Evolutionary conservation across 371 early-diverging fungal species (phyloP).

Genomic region (Syncephalastrum racemosum): DNA sequence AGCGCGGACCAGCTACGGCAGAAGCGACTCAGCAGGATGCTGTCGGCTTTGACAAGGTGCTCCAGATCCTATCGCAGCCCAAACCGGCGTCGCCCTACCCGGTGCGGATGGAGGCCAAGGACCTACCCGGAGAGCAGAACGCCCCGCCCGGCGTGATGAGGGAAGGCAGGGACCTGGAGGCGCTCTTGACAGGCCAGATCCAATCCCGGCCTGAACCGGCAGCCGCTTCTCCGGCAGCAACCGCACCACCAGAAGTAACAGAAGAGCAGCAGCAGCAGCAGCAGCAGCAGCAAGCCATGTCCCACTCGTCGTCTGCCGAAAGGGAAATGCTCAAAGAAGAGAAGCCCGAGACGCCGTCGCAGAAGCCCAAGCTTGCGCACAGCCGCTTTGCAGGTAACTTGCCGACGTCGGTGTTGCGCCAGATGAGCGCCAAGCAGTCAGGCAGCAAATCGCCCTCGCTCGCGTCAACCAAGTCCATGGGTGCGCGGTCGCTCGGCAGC

Average conservation of each 20-base stretch:
- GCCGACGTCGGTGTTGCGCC: slow-evolving; percentile 69
- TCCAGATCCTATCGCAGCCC: slow-evolving; percentile 62
- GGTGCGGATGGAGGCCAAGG: not conserved
- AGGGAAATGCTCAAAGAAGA: slow-evolving; percentile 8
- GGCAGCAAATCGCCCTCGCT: slow-evolving; percentile 40
- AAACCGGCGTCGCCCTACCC: slow-evolving; percentile 18
- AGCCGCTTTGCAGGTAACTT: slow-evolving; percentile 59
- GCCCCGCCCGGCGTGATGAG: too few species aligned
- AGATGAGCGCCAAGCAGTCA: slow-evolving; percentile 57
- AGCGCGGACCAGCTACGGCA: not conserved
- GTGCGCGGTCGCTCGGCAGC: not conserved
- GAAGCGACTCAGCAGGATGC: slow-evolving; percentile 36
- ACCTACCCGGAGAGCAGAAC: too few species aligned
- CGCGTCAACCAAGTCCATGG: slow-evolving; percentile 21
- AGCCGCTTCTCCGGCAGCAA: too few species aligned
- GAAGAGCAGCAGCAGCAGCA: not conserved
- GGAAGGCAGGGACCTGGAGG: too few species aligned
- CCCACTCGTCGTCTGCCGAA: slow-evolving; percentile 4
- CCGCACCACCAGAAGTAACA: not conserved
- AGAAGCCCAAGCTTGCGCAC: slow-evolving; percentile 31
- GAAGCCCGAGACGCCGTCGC: slow-evolving; percentile 7
- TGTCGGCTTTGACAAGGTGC: slow-evolving; percentile 59
- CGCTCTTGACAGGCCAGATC: too few species aligned
- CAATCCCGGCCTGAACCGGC: too few species aligned
- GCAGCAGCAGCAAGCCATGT: not conserved